phyloP scores from a whole-genome alignment of 2,329 filamentous ascomycete species.

The Fusarium bactridioides region DNA sequence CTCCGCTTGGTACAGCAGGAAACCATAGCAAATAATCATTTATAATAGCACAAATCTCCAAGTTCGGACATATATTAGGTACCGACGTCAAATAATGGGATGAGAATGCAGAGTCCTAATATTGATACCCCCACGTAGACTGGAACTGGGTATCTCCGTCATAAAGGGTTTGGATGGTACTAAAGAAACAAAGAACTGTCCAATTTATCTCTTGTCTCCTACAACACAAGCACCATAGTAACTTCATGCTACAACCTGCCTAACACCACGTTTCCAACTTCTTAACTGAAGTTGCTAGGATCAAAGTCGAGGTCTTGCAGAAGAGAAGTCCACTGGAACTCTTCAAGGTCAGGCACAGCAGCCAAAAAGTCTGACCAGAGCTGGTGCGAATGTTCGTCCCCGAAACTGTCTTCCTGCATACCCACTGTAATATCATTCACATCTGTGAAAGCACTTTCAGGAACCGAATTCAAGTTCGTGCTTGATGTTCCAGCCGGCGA shows the following conservation, averaged over 20 bases:
- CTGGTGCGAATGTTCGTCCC: background rate
- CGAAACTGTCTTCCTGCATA: background rate
- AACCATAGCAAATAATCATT: too few species aligned
- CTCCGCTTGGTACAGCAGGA: background rate
- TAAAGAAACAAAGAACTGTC: background rate
- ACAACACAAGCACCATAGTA: background rate
- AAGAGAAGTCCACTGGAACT: slow-evolving; percentile 2
- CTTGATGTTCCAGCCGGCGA: background rate
- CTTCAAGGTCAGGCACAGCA: background rate
- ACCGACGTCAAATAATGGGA: background rate
- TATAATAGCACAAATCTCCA: too few species aligned
- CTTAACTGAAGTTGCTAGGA: background rate
- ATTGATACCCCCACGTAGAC: too few species aligned
- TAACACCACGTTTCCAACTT: background rate
- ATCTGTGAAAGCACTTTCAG: background rate
- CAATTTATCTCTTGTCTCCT: background rate
- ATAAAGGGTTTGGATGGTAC: background rate
- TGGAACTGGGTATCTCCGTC: background rate
- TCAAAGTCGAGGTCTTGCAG: background rate
- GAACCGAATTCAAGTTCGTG: background rate
- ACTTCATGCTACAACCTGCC: rapidly evolving
- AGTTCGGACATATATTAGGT: too few species aligned
- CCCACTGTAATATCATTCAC: background rate
- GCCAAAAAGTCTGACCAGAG: slow-evolving; percentile 7
- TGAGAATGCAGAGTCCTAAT: too few species aligned